Evolutionary conservation across 257 asterid genomes (phyloP).

Genomic region (Euphrasia confusa): DNA sequence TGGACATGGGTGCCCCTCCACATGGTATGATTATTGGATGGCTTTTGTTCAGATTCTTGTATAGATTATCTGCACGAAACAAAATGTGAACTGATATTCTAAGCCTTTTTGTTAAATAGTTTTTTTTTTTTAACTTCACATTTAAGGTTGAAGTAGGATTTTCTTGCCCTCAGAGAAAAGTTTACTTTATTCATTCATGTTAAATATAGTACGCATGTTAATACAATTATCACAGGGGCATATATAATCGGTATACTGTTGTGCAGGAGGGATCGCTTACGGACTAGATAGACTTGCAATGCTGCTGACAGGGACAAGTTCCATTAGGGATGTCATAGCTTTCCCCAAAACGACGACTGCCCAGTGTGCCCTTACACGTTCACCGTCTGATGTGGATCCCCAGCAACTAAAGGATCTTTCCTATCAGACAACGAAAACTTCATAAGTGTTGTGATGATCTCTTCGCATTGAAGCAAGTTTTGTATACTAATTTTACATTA

Average conservation of each 20-base stretch:
- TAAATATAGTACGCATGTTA: too few species aligned
- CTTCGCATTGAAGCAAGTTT: too few species aligned
- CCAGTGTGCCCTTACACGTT: slow-evolving; percentile 80
- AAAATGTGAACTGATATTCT: background rate
- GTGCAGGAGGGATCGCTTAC: slow-evolving; percentile 87
- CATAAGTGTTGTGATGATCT: background rate
- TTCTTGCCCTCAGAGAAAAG: background rate
- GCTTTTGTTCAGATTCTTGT: slow-evolving; percentile 3
- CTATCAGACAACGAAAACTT: slow-evolving; percentile 22
- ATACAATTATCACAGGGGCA: too few species aligned
- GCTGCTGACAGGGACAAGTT: slow-evolving; percentile 72
- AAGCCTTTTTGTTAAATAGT: background rate
- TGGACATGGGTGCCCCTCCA: slow-evolving; percentile 99
- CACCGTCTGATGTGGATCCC: slow-evolving; percentile 79
- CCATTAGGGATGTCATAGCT: slow-evolving; percentile 93
- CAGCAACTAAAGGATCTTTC: slow-evolving; percentile 83
- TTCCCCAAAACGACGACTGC: slow-evolving; percentile 96
- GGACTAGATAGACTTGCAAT: slow-evolving; percentile 85
- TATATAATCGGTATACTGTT: background rate
- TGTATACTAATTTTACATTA: too few species aligned
- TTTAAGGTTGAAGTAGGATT: background rate
- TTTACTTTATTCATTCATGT: too few species aligned
- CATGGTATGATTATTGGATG: slow-evolving; percentile 51
- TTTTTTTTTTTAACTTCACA: too few species aligned
- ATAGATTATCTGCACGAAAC: background rate